Evolutionary conservation across 2,329 filamentous ascomycete genomes (phyloP).

Genomic region (Cytospora piceae): DNA sequence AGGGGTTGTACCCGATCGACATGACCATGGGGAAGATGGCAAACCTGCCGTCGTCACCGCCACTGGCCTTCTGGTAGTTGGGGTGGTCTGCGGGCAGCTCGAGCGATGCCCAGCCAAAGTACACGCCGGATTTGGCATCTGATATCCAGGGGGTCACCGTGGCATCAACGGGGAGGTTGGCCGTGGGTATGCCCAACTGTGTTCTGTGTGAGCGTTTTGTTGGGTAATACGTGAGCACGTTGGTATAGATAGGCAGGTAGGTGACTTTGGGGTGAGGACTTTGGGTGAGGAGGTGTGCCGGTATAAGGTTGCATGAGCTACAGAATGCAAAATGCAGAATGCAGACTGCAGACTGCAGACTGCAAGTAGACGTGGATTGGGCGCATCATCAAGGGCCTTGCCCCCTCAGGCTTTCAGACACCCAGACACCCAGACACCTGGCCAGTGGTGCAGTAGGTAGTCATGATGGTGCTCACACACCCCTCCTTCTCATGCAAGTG

Average conservation of each 20-base stretch:
- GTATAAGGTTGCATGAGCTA: constrained; percentile 12
- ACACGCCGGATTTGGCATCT: constrained; percentile 76
- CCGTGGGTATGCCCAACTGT: constrained; percentile 92
- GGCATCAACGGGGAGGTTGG: constrained; percentile 81
- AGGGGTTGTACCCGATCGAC: constrained; percentile 96
- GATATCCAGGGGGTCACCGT: constrained; percentile 63
- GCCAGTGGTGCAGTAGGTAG: neutral
- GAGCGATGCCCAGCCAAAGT: constrained; percentile 89
- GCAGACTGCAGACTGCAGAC: constrained; percentile 4
- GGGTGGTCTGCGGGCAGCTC: constrained; percentile 57
- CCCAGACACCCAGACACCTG: neutral
- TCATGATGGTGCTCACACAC: neutral
- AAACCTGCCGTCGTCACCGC: constrained; percentile 31
- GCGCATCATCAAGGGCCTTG: neutral
- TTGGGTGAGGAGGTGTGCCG: constrained; percentile 16
- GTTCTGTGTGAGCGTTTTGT: constrained; percentile 17
- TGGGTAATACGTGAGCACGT: constrained; percentile 7
- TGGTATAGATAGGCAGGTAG: constrained; percentile 7
- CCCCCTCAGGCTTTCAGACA: neutral
- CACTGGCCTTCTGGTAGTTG: constrained; percentile 37
- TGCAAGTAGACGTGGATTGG: constrained; percentile 6
- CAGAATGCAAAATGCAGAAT: constrained; percentile 7
- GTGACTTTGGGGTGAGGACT: neutral
- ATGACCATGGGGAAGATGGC: constrained; percentile 83
- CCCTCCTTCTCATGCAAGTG: constrained; percentile 21